Conservation (phyloP, 192 early-diverging fungal genomes). For the Linnemannia elongata region DNA sequence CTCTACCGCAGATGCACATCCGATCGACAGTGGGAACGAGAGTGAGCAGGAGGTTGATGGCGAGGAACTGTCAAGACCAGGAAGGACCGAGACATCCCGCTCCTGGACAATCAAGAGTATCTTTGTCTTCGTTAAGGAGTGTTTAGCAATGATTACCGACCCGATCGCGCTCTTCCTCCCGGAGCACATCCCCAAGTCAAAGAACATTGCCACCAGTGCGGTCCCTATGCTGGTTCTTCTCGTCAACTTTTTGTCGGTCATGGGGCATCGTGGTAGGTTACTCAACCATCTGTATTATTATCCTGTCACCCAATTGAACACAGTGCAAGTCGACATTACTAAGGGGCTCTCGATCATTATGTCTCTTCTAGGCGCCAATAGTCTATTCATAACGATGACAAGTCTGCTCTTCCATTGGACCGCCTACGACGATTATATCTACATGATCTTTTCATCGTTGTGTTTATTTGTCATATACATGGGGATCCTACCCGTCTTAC, state of each 20-base stretch:
- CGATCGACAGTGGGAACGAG: background rate
- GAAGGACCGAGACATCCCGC: background rate
- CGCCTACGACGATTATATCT: conserved; percentile 19
- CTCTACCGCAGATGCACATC: background rate
- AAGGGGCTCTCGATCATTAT: background rate
- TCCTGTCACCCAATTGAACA: background rate
- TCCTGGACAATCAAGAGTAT: background rate
- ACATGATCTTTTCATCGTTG: background rate
- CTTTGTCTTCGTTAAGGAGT: background rate
- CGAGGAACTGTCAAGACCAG: background rate
- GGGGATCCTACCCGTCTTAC: background rate
- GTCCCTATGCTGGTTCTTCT: background rate
- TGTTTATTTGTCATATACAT: conserved; percentile 2
- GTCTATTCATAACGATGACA: conserved; percentile 13
- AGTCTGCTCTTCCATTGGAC: conserved; percentile 22
- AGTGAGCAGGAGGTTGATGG: background rate
- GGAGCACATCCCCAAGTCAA: background rate
- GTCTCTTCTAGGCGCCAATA: background rate
- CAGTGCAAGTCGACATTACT: background rate
- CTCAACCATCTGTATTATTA: too few species aligned
- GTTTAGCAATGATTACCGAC: background rate
- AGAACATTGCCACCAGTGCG: background rate
- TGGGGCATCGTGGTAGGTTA: background rate
- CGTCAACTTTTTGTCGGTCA: background rate
- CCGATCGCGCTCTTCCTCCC: conserved; percentile 17